These are phyloP conservation scores for Sporormia fimetaria DNA, from an alignment of 495 filamentous ascomycete genomes.

Conservation along the genomic window DNA sequence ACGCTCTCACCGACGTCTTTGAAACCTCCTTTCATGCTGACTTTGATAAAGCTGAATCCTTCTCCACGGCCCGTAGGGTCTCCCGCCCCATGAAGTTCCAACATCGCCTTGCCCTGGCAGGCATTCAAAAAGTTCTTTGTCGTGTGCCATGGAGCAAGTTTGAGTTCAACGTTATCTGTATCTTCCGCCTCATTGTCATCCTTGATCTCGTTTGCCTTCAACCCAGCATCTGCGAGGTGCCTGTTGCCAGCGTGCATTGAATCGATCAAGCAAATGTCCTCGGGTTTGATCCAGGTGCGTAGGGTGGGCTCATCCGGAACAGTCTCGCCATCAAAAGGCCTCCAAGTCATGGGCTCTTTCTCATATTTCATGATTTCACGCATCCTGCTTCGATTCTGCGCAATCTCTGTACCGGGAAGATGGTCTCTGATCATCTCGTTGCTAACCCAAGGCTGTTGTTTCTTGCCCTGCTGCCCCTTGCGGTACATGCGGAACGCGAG, in stretches of 20 bases:
- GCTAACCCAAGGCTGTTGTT: slow-evolving; percentile 23
- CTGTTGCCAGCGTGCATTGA: slow-evolving; percentile 91
- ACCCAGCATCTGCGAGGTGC: slow-evolving; percentile 73
- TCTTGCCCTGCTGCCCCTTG: slow-evolving; percentile 45
- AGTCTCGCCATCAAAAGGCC: slow-evolving; percentile 55
- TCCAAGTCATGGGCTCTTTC: slow-evolving; percentile 75
- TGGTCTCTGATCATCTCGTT: slow-evolving; percentile 60
- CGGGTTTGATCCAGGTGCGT: slow-evolving; percentile 77
- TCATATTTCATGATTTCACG: slow-evolving; percentile 89
- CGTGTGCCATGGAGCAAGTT: slow-evolving; percentile 88
- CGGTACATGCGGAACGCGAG: slow-evolving; percentile 75
- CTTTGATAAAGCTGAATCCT: slow-evolving; percentile 90
- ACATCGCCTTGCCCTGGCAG: slow-evolving; percentile 91
- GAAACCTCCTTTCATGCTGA: slow-evolving; percentile 97
- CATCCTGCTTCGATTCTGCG: slow-evolving; percentile 85
- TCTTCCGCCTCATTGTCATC: slow-evolving; percentile 56
- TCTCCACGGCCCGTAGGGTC: slow-evolving; percentile 92
- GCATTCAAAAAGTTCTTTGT: slow-evolving; percentile 92
- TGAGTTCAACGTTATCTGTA: slow-evolving; percentile 65
- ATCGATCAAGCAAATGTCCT: slow-evolving; percentile 87
- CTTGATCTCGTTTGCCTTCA: slow-evolving; percentile 52
- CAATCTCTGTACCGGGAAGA: slow-evolving; percentile 77
- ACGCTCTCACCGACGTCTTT: slow-evolving; percentile 82
- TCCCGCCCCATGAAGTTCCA: slow-evolving; percentile 83
- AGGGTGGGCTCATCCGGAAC: slow-evolving; percentile 68